Base-by-base conservation (phyloP, 1,284 basidiomycete species). In the Ustilago hordei region DNA sequence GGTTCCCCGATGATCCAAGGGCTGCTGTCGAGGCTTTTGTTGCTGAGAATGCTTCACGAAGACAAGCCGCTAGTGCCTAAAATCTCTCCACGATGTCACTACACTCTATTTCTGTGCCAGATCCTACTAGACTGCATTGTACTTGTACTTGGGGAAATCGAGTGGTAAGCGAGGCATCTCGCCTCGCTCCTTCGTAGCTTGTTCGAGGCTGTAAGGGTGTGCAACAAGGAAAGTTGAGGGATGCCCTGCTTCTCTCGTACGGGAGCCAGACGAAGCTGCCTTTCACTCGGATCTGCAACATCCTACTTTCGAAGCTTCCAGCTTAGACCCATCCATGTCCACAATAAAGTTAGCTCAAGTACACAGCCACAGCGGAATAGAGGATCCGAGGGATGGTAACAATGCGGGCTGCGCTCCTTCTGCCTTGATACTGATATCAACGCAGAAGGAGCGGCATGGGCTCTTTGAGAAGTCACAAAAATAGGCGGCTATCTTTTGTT, bases 1-100 rank as follows among this genome's bases (percentile, higher is more conserved):
- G 83, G 41, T 84, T 81, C 60, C 82, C 84, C 2, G 81, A 84
- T 28, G 78, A 84, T 48, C 79, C 82, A 2, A 52, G 53, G 11
- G 75, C 66, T 5, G 82, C 84, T n/a, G 69, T 84, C 34, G 64
- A 71, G 9, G 83, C 82, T 1, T 82, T 81, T 45, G 32, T 69
- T 15, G 36, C 28, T 9, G 74, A 72, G 41, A 73, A 64, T 36
- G 65, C 57, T 15, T 39, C 31, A 8, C 38, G 61, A 41, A 53
- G 70, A 32, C 48, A 36, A n/a, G 32, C 54, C 31, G 34, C 48
- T 17, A 47, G 38, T 35, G 60, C 55, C 11, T 68, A 58, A 41
- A 12, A 8, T 28, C 4, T 7, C 3, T 41, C 32, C 28, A 28
- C 4, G 28, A 36, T 32, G 52, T n/a, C 47, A 34, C 13, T 43